These are phyloP conservation scores for Cutaneotrichosporon mucoides DNA, from an alignment of 1,284 basidiomycete species.

Conservation along the genomic window DNA sequence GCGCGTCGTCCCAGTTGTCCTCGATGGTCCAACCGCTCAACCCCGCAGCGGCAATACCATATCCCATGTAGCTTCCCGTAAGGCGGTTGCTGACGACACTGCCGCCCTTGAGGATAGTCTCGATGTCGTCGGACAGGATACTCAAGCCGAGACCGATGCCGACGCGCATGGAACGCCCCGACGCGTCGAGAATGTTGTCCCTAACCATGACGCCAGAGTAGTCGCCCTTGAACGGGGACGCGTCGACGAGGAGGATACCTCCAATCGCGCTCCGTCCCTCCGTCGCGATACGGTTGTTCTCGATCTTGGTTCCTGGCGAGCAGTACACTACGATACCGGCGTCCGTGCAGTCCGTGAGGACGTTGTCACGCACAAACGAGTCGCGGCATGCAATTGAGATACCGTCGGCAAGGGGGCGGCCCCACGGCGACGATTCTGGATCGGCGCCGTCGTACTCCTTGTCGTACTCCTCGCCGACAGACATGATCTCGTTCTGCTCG, in stretches of 20 bases:
- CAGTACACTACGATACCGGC: slow-evolving; percentile 51
- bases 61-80: slow-evolving; percentile 48
- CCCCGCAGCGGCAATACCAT: slow-evolving; percentile 48
- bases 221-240: slow-evolving; percentile 48
- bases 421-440: slow-evolving; percentile 45
- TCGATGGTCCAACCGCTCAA: slow-evolving; percentile 43
- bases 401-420: slow-evolving; percentile 48
- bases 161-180: slow-evolving; percentile 47
- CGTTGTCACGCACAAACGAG: slow-evolving; percentile 43
- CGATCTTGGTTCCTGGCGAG: slow-evolving; percentile 48
- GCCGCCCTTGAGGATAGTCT: slow-evolving; percentile 43
- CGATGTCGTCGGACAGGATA: slow-evolving; percentile 50
- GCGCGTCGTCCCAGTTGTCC: slow-evolving; percentile 47
- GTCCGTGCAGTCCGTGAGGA: slow-evolving; percentile 47
- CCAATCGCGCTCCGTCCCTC: slow-evolving; percentile 44
- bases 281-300: slow-evolving; percentile 46
- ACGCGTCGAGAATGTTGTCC: slow-evolving; percentile 48
- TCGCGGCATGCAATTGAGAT: slow-evolving; percentile 47
- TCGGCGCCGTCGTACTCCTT: slow-evolving; percentile 46
- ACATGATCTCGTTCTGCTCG: slow-evolving; percentile 48
- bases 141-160: slow-evolving; percentile 51
- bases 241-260: slow-evolving; percentile 52
- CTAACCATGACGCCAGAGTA: slow-evolving; percentile 47
- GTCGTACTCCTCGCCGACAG: slow-evolving; percentile 49
- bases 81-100: slow-evolving; percentile 40